Percentiles rank a stretch among this genome's conserved stretches.
Conservation (phyloP, 495 filamentous ascomycete species). For the Xylaria acuta region DNA sequence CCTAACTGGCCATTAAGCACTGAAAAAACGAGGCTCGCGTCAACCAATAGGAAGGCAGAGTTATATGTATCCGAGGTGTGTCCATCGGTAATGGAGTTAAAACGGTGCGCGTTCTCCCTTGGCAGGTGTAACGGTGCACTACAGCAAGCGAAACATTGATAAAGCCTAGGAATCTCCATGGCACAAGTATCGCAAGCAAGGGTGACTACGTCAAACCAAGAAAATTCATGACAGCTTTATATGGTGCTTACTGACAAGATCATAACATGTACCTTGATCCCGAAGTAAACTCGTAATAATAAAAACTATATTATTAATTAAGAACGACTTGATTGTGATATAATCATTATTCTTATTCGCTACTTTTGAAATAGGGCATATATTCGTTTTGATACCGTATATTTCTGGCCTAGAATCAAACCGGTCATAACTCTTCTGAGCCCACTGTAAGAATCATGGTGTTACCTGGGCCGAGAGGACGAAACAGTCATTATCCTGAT, state of each 20-base stretch:
- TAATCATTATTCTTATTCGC: background rate
- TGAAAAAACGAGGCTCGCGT: background rate
- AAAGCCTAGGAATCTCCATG: background rate
- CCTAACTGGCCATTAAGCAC: background rate
- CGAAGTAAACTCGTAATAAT: no score
- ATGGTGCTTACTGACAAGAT: background rate
- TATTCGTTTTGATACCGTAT: background rate
- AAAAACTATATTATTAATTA: background rate
- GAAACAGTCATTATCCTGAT: background rate
- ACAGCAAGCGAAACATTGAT: background rate
- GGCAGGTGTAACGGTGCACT: background rate
- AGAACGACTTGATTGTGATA: background rate
- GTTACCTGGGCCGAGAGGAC: background rate
- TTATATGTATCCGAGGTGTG: background rate
- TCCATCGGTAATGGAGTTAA: background rate
- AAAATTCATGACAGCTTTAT: background rate
- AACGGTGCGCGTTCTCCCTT: background rate
- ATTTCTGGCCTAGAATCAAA: background rate
- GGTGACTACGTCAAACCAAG: background rate
- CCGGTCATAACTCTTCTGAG: background rate
- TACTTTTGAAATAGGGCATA: background rate
- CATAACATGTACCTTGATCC: no score
- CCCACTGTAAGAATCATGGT: background rate
- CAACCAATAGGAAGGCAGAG: background rate
- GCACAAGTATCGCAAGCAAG: background rate